Evolutionary conservation across 495 filamentous ascomycete species (phyloP).

Genomic region (Penicillium paxilli): DNA sequence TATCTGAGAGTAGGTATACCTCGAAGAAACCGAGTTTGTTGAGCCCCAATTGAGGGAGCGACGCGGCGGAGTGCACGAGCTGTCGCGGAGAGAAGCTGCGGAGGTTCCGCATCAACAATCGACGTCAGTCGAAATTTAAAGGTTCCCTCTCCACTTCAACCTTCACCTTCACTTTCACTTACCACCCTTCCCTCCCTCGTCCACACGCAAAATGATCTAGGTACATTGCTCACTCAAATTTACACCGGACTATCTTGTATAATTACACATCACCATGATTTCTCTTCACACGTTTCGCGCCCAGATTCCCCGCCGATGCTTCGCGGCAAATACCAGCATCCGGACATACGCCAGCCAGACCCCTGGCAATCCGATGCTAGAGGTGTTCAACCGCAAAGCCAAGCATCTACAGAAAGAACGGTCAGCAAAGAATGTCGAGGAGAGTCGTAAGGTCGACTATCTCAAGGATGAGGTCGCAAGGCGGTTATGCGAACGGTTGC

Average conservation of each 20-base stretch:
- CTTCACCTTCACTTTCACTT: conserved; percentile 5
- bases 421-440: conserved; percentile 67
- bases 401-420: conserved; percentile 93
- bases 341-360: conserved; percentile 75
- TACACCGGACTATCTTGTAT: too few relatives aligned
- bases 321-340: conserved; percentile 10
- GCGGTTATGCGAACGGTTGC: conserved; percentile 80
- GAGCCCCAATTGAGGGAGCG: conserved; percentile 9
- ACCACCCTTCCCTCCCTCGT: conserved; percentile 1
- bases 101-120: conserved; percentile 33
- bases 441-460: conserved; percentile 81
- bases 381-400: conserved; percentile 85
- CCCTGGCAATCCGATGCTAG: conserved; percentile 69
- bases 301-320: conserved; percentile 15
- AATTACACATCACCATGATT: conserved; percentile 21
- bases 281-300: conserved; percentile 29
- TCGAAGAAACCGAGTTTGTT: not conserved
- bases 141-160: conserved; percentile 1
- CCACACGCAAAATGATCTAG: conserved; percentile 11
- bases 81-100: conserved; percentile 25
- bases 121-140: conserved; percentile 34
- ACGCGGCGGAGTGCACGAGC: conserved; percentile 9
- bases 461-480: conserved; percentile 87
- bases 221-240: too few relatives aligned
- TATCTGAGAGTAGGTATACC: not conserved